Percentiles rank a stretch among this genome's conserved stretches.
These are phyloP conservation scores for Heliosperma pusillum DNA, from an alignment of 148 eudicot genomes.

Conservation along the genomic window DNA sequence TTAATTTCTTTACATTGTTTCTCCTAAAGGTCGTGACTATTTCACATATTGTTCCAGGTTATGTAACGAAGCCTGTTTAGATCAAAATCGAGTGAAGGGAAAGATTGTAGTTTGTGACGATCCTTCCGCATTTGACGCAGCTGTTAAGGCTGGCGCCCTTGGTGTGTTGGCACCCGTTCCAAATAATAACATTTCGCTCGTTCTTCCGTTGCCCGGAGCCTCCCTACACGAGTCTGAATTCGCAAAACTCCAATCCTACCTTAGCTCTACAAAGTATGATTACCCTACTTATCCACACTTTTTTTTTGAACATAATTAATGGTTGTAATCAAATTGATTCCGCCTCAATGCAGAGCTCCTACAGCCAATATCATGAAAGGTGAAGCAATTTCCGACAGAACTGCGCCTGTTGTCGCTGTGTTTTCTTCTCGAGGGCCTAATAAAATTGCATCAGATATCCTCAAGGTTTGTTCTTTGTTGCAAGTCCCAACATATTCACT, in stretches of 20 bases:
- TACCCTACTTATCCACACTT: neutral
- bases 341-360: constrained; percentile 19
- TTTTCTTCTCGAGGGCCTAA: constrained; percentile 47
- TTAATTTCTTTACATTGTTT: neutral
- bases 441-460: constrained; percentile 23
- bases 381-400: constrained; percentile 21
- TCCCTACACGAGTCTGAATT: constrained; percentile 1
- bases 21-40: too few species aligned
- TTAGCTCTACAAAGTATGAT: constrained; percentile 29
- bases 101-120: constrained; percentile 34
- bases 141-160: constrained; percentile 20
- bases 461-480: constrained; percentile 32
- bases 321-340: neutral
- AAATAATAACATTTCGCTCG: neutral
- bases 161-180: constrained; percentile 8
- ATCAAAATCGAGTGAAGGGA: constrained; percentile 26
- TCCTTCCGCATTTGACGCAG: neutral
- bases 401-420: constrained; percentile 30
- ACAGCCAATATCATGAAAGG: constrained; percentile 34
- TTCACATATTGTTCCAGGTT: neutral
- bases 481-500: too few species aligned
- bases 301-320: neutral
- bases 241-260: constrained; percentile 17
- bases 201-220: constrained; percentile 28
- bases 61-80: constrained; percentile 18